Base-by-base conservation (phyloP, 1,139 yeast genomes). In the Yarrowia galli region DNA sequence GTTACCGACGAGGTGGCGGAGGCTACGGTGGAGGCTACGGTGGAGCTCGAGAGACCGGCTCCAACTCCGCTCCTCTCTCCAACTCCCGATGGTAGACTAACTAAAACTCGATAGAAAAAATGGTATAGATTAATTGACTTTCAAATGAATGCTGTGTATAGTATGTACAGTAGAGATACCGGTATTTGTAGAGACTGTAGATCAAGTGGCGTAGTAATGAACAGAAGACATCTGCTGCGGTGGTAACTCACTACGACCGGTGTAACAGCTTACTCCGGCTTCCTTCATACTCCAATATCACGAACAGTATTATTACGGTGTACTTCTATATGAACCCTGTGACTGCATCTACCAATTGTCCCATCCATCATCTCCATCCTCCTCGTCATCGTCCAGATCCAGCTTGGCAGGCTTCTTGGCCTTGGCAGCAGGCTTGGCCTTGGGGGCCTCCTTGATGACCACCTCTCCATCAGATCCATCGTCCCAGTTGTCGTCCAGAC, bases 1-100 rank as follows among this genome's bases (percentile, higher is more conserved):
- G 83, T 32, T 72, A 75, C 67, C 69, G 70, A 68, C 58, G 72
- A 22, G 78, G 82, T 65, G 78, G 82, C 64, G 81, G 88, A 67
- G 82, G 36, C 36, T 12, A 35, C 36, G 36, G 88, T 68, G 79
- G 83, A 40, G 77, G 82, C 71, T 53, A 74, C 73, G 67, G 75
- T 72, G 73, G 81, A 70, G 75, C 79, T 73, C 71, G 71, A 43
- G 70, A 71, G 64, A 67, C 72, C 67, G 77, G 77, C 32, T 53
- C 75, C 71, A 75, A 74, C 71, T 64, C 69, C 25, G 77, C 77
- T 28, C 77, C 78, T 28, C 60, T 75, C 65, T 67, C 72, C 40
- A 72, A 68, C 69, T 65, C 71, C 53, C 70, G 77, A 64, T 72
- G 64, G 64, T 58, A 58, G 63, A 43, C 64, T 58, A 58, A 58